phyloP scores from a whole-genome alignment of 352 stramenopile genomes.

The Phytopythium helicoides region DNA sequence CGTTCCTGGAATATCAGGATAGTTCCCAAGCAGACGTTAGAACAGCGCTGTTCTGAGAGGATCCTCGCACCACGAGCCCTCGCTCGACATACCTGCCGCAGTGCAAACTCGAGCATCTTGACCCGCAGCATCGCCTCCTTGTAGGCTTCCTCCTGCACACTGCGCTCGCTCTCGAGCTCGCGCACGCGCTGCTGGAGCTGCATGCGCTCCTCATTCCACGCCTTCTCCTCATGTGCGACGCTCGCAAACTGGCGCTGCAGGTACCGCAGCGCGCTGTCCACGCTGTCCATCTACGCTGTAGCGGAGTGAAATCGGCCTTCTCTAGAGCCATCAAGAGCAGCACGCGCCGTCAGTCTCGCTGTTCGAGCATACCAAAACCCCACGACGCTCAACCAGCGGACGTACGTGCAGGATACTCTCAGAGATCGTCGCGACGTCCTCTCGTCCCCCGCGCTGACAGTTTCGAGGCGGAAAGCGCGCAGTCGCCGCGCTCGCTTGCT shows the following conservation, averaged over 20 bases:
- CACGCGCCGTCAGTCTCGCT: not conserved
- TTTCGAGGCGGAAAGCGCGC: too few species aligned
- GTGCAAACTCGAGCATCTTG: slow-evolving; percentile 89
- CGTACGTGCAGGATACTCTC: too few species aligned
- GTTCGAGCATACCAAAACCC: not conserved
- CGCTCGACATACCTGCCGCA: slow-evolving; percentile 48
- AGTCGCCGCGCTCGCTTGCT: too few species aligned
- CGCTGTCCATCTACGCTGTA: slow-evolving; percentile 63
- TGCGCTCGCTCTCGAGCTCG: slow-evolving; percentile 74
- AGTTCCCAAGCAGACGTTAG: not conserved
- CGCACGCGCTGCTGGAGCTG: slow-evolving; percentile 70
- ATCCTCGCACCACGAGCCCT: too few species aligned
- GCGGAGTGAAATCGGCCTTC: not conserved
- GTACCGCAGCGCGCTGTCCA: slow-evolving; percentile 82
- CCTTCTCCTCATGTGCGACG: slow-evolving; percentile 68
- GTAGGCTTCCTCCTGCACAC: slow-evolving; percentile 78
- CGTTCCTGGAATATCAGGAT: slow-evolving; percentile 33
- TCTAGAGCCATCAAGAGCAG: too few species aligned
- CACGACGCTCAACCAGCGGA: not conserved
- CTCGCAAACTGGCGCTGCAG: slow-evolving; percentile 83
- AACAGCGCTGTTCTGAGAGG: too few species aligned
- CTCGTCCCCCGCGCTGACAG: too few species aligned
- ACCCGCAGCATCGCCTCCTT: slow-evolving; percentile 83
- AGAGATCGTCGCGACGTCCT: too few species aligned
- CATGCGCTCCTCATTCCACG: slow-evolving; percentile 77